phyloP scores from a whole-genome alignment of 345 rosid genomes.

The Rhizophora mangle region DNA sequence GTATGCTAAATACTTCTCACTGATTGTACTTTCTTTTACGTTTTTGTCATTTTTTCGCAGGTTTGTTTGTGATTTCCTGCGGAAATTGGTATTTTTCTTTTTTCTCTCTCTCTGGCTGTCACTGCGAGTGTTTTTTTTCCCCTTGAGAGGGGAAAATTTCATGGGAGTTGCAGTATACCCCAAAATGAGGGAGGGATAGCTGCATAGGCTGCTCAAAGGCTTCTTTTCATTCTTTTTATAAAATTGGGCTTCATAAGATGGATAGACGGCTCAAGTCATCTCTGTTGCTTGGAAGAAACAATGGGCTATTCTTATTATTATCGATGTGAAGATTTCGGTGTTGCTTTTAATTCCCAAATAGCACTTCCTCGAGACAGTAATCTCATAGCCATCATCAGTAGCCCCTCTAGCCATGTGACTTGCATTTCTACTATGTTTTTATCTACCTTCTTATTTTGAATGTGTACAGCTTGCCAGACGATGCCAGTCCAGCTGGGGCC shows the following conservation, averaged over 20 bases:
- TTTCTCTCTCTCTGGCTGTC: conserved; percentile 11
- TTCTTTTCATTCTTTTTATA: not conserved
- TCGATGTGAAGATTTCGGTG: too few species aligned
- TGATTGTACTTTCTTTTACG: not conserved
- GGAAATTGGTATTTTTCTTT: conserved; percentile 53
- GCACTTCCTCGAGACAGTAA: not conserved
- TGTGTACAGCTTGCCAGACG: not conserved
- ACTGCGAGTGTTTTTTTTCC: not conserved
- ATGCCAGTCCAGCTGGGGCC: not conserved
- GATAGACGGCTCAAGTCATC: not conserved
- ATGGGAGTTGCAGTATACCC: too few species aligned
- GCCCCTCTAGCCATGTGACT: too few species aligned
- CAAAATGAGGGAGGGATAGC: not conserved
- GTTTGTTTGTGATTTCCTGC: conserved; percentile 65
- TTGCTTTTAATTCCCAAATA: too few species aligned
- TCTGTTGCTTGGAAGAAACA: not conserved
- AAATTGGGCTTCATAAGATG: not conserved
- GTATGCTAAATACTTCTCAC: not conserved
- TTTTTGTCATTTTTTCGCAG: conserved; percentile 31
- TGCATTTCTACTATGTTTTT: not conserved
- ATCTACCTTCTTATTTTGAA: not conserved
- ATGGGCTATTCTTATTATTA: too few species aligned
- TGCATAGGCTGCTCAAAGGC: not conserved
- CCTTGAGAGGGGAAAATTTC: not conserved
- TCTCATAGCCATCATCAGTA: not conserved